These are phyloP conservation scores for Pichia manshurica DNA, from an alignment of 805 yeast genomes.

Conservation along the genomic window DNA sequence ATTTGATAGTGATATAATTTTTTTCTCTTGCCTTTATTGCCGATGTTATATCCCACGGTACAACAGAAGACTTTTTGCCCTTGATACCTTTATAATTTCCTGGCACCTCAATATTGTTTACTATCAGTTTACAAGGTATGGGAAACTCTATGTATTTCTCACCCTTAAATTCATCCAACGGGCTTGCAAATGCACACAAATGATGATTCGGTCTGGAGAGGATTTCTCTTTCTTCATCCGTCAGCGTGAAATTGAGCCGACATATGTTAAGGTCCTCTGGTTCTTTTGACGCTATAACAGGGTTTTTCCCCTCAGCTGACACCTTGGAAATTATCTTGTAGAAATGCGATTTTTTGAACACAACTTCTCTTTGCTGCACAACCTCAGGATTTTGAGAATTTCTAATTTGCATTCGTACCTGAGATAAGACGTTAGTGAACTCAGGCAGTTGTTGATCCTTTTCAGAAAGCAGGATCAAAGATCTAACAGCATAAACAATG, in stretches of 20 bases:
- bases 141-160: conserved; percentile 55
- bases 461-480: conserved; percentile 36
- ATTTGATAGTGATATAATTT: conserved; percentile 48
- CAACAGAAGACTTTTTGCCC: conserved; percentile 68
- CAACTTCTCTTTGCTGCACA: not conserved
- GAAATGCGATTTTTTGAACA: not conserved
- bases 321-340: not conserved
- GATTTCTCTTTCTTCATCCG: conserved; percentile 35
- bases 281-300: not conserved
- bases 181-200: conserved; percentile 53
- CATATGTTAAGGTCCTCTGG: conserved; percentile 2
- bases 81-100: conserved; percentile 70
- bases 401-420: not conserved
- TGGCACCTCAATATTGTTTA: conserved; percentile 47
- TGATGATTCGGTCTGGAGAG: conserved; percentile 32
- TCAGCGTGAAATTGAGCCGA: conserved; percentile 37
- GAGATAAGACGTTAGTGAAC: not conserved
- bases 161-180: conserved; percentile 22
- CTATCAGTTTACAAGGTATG: conserved; percentile 56
- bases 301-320: conserved; percentile 2
- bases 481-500: conserved; percentile 40
- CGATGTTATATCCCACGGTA: conserved; percentile 73
- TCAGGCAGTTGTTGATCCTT: conserved; percentile 9
- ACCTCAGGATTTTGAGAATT: not conserved
- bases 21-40: conserved; percentile 25